phyloP scores from a whole-genome alignment of 2,329 filamentous ascomycete genomes.

The Sporothrix curviconia region DNA sequence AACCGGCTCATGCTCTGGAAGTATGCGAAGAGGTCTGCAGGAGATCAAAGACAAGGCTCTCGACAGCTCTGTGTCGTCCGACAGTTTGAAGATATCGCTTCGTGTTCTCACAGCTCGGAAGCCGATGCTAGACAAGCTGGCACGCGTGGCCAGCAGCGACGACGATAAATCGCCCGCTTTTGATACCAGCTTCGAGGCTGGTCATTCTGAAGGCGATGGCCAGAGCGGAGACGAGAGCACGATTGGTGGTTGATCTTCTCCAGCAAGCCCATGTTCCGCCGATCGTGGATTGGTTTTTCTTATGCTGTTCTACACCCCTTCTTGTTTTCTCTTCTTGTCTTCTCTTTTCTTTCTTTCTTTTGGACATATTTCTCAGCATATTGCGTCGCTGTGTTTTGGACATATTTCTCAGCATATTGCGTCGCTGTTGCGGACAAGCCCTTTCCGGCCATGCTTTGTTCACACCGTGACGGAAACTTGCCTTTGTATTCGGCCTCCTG shows the following conservation, averaged over 20 bases:
- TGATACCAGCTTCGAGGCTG: neutral
- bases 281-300: neutral
- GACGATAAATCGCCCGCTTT: neutral
- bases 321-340: neutral
- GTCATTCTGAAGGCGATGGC: neutral
- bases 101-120: conserved; percentile 46
- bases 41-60: conserved; percentile 45
- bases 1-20: conserved; percentile 40
- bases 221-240: conserved; percentile 17
- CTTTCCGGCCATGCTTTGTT: too few species aligned
- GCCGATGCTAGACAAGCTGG: conserved; percentile 27
- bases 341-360: neutral
- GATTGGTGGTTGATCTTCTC: conserved; percentile 4
- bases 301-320: too few species aligned
- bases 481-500: neutral
- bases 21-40: conserved; percentile 41
- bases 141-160: neutral
- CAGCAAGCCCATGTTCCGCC: neutral
- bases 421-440: too few species aligned
- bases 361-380: neutral
- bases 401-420: too few species aligned
- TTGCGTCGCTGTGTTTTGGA: too few species aligned
- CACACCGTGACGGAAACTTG: too few species aligned
- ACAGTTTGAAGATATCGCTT: conserved; percentile 41
- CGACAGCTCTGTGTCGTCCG: conserved; percentile 29